A percentile compares a stretch with the other conserved stretches of the same genome.
Evolutionary conservation across 345 rosid genomes (phyloP).

Genomic region (Viola odorata): DNA sequence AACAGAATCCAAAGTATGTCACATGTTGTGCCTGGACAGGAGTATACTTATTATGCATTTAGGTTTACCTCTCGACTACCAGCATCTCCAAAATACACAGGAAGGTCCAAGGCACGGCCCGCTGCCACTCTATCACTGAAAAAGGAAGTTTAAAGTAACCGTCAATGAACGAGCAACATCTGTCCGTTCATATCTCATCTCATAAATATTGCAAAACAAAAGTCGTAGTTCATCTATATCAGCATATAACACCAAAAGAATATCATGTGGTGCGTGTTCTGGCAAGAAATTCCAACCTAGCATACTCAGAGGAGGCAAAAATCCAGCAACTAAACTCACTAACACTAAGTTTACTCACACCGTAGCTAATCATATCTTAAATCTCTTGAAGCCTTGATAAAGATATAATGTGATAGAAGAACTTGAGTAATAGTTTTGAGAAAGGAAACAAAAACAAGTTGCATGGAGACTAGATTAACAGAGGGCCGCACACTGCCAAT

Average conservation of each 20-base stretch:
- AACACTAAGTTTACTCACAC: too few relatives aligned
- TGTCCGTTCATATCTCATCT: neutral
- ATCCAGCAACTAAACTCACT: too few relatives aligned
- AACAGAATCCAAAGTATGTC: conserved; percentile 16
- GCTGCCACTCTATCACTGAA: conserved; percentile 93
- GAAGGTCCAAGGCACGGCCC: conserved; percentile 94
- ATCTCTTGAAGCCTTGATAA: neutral
- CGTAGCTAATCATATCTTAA: too few relatives aligned
- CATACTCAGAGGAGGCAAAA: too few relatives aligned
- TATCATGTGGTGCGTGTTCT: too few relatives aligned
- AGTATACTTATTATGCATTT: conserved; percentile 2
- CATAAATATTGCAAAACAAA: too few relatives aligned
- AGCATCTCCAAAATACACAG: conserved; percentile 96
- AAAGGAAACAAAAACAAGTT: neutral
- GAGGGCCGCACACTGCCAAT: neutral
- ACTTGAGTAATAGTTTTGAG: neutral
- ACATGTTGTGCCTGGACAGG: conserved; percentile 10
- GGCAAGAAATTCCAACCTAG: too few relatives aligned
- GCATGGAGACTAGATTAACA: neutral
- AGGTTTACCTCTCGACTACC: conserved; percentile 91
- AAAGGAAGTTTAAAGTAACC: conserved; percentile 3
- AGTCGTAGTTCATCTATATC: too few relatives aligned
- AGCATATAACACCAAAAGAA: too few relatives aligned
- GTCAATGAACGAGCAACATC: conserved; percentile 1
- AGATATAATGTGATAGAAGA: neutral